Evolutionary conservation across 129 eudicot species (phyloP), one percentile per base, ranked within the genome.

Genomic region (Tagetes erecta): DNA sequence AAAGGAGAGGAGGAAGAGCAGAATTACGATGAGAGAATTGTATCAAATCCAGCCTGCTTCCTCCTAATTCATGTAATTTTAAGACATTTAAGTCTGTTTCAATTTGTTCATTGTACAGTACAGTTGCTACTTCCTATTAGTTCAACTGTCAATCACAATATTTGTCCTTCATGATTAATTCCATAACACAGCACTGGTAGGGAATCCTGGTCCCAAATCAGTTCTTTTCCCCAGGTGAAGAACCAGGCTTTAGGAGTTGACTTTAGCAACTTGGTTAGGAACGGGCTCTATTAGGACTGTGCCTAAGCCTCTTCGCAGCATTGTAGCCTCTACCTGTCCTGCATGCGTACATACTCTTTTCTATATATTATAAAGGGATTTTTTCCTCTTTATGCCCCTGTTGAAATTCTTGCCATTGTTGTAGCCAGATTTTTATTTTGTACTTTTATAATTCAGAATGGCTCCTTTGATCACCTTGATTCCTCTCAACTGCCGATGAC

Each of bases 381-480:
- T 49, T 49, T 49, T 38, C 10, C 36, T 55, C n/a, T 38, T 38
- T 47, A 74, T 33, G 45, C 20, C 35, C 47, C 11, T 9, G 9
- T 73, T 60, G 59, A 8, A 44, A 20, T 12, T 20, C 3, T 55
- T 39, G 47, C 45, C 9, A 49, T 68, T 40, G 47, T 73, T 70
- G 14, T 71, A 68, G 69, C 73, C 64, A 30, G 74, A 72, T 52
- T 67, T 76, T 73, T 34, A 78, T 35, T 36, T 62, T 31, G 42
- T 56, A 71, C 74, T 36, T 70, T 27, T 72, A 47, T 56, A 64
- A 30, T 55, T 65, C 77, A 94, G 98, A 91, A 82, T 88, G 98
- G 98, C 60, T 94, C 98, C 20, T 90, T 94, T 71, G 91, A 90
- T 67, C 82, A 59, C 75, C 86, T 94, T 64, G 78, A 88, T 38